A percentile compares a stretch with the other conserved stretches of the same genome.
Conservation (phyloP, 192 early-diverging fungal genomes). For the Podila verticillata region DNA sequence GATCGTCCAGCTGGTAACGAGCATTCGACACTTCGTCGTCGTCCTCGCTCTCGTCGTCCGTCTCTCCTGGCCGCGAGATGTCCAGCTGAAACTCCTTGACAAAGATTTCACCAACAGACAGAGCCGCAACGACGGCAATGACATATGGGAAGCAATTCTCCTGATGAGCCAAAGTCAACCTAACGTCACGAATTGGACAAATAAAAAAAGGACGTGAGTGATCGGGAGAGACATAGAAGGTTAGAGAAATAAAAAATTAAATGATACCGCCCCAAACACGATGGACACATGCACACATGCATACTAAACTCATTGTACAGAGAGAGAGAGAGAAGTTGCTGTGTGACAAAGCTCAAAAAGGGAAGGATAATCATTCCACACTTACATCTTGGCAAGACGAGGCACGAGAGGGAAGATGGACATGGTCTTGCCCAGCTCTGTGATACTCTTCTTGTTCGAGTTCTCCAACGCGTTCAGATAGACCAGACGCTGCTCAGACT, state of each 20-base stretch:
- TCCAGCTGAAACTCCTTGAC: conserved; percentile 76
- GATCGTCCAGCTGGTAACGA: conserved; percentile 23
- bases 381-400: conserved; percentile 88
- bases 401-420: conserved; percentile 92
- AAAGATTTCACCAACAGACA: conserved; percentile 96
- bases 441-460: conserved; percentile 71
- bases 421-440: conserved; percentile 88
- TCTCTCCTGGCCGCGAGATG: conserved; percentile 63
- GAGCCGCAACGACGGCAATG: conserved; percentile 89
- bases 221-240: too few species aligned
- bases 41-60: conserved; percentile 62
- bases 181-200: conserved; percentile 26
- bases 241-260: too few species aligned
- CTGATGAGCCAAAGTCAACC: conserved; percentile 91
- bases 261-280: too few species aligned
- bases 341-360: too few species aligned
- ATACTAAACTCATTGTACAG: too few species aligned
- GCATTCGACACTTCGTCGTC: conserved; percentile 53
- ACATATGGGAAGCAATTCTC: conserved; percentile 85
- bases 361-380: conserved; percentile 22
- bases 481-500: conserved; percentile 83
- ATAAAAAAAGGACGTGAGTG: too few species aligned
- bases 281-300: too few species aligned
- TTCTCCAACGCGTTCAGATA: conserved; percentile 81
- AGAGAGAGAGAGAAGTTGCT: too few species aligned